Evolutionary conservation across 495 filamentous ascomycete genomes (phyloP).

Genomic region (Amphirosellinia nigrospora): DNA sequence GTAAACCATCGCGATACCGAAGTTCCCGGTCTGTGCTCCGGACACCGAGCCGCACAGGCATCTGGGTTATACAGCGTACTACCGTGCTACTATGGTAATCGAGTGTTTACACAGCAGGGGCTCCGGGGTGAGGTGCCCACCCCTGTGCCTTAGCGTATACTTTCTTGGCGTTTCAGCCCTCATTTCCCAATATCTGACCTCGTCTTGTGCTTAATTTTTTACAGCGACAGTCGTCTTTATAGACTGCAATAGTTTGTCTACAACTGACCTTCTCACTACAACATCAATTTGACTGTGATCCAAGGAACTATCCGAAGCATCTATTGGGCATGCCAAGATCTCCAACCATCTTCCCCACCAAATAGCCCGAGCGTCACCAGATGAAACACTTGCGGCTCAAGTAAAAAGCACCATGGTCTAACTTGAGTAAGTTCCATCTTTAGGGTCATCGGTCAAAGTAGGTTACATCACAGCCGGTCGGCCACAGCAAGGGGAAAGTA

Average conservation of each 20-base stretch:
- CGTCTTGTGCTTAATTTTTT: neutral
- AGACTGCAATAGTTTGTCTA: neutral
- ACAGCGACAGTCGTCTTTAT: neutral
- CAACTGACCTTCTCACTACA: neutral
- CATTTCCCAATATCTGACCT: neutral
- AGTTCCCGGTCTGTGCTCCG: neutral
- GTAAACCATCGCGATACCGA: neutral
- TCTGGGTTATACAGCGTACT: neutral
- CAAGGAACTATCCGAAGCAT: neutral
- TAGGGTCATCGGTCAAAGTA: neutral
- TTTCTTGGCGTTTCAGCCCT: neutral
- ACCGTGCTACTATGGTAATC: neutral
- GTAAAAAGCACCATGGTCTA: neutral
- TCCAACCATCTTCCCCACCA: neutral
- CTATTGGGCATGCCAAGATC: neutral
- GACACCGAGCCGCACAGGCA: neutral
- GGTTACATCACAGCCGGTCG: neutral
- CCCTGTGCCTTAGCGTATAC: neutral
- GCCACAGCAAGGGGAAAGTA: neutral
- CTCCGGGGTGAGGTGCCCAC: neutral
- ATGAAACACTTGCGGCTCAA: slow-evolving; percentile 10
- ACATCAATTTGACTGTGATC: neutral
- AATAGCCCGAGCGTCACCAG: neutral
- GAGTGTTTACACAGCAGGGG: neutral
- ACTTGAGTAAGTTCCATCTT: neutral